Evolutionary conservation across 345 rosid species (phyloP), one percentile per base, ranked within the genome.

Genomic region (Gossypium rotundifolium): DNA sequence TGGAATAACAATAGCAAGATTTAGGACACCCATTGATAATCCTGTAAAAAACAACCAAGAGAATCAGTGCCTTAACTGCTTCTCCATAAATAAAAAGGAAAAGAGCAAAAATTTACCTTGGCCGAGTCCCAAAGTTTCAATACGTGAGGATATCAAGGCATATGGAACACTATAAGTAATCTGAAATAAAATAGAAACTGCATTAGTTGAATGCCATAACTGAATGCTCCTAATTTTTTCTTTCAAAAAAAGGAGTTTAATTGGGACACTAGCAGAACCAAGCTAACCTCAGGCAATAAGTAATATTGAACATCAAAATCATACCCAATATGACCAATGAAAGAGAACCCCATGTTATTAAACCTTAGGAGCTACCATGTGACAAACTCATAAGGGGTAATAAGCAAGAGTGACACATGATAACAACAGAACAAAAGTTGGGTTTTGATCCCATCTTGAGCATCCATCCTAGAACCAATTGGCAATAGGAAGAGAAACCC

Each of bases 91-190:
- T n/a, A 38, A 74, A 17, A 63, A 14, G 3, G 51, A 71, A 42
- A 75, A 62, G 54, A 64, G 14, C 0, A 51, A 80, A 72, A 55
- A 49, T 51, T 65, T 70, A 95, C 98, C 98, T 91, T 95, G 99
- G 46, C 99, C 99, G 76, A 95, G 94, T 25, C 98, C 98, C 78
- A 95, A 77, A 68, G 98, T 71, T 78, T 93, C 99, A 25, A 91
- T 93, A 70, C 94, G 92, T 62, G 88, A 78, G 44, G 98, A 87
- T 79, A 95, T 84, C 85, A 95, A 81, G 4, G 99, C 99, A 81
- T 95, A 93, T 63, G 99, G 98, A 74, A 93, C 91, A 55, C 98
- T 91, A 72, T 95, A 95, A 44, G 98, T 93, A 61, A 93, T 88
- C 98, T 95, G 93, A 84, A 54, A 81, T 58, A 38, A 80, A 49